Evolutionary conservation across 192 early-diverging fungal species (phyloP).

Genomic region (Coemansia reversa): DNA sequence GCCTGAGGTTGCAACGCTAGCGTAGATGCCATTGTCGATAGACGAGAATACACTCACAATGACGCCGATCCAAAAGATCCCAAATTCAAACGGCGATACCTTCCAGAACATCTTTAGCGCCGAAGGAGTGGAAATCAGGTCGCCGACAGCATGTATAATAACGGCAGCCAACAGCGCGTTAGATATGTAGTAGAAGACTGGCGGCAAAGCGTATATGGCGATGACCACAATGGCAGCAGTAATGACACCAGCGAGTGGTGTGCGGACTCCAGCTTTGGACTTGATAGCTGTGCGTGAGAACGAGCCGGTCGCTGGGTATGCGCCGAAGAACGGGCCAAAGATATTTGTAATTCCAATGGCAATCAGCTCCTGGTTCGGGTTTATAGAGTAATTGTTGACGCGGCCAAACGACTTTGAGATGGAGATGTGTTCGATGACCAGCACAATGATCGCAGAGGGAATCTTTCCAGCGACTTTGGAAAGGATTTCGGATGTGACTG

Average conservation of each 20-base stretch:
- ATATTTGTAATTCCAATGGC: slow-evolving; percentile 88
- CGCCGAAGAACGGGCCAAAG: slow-evolving; percentile 82
- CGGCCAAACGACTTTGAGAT: slow-evolving; percentile 87
- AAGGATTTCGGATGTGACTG: slow-evolving; percentile 55
- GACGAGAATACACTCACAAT: slow-evolving; percentile 55
- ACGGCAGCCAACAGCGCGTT: slow-evolving; percentile 76
- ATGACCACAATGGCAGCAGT: slow-evolving; percentile 79
- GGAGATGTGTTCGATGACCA: slow-evolving; percentile 89
- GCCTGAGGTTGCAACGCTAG: slow-evolving; percentile 65
- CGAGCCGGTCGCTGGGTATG: slow-evolving; percentile 87
- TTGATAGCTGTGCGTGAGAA: slow-evolving; percentile 94
- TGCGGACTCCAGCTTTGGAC: slow-evolving; percentile 80
- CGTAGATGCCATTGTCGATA: slow-evolving; percentile 81
- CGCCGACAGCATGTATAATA: slow-evolving; percentile 82
- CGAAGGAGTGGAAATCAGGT: slow-evolving; percentile 65
- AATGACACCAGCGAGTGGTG: slow-evolving; percentile 76
- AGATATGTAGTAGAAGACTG: slow-evolving; percentile 85
- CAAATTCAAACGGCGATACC: slow-evolving; percentile 54
- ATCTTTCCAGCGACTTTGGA: slow-evolving; percentile 56
- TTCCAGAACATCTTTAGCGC: slow-evolving; percentile 67
- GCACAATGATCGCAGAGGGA: slow-evolving; percentile 67
- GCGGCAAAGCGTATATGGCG: slow-evolving; percentile 77
- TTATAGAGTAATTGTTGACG: slow-evolving; percentile 78
- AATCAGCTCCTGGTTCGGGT: slow-evolving; percentile 86
- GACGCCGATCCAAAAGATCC: slow-evolving; percentile 53